Evolutionary conservation across 208 protist genomes (phyloP).

Genomic region (Sergeia podlipaevii): DNA sequence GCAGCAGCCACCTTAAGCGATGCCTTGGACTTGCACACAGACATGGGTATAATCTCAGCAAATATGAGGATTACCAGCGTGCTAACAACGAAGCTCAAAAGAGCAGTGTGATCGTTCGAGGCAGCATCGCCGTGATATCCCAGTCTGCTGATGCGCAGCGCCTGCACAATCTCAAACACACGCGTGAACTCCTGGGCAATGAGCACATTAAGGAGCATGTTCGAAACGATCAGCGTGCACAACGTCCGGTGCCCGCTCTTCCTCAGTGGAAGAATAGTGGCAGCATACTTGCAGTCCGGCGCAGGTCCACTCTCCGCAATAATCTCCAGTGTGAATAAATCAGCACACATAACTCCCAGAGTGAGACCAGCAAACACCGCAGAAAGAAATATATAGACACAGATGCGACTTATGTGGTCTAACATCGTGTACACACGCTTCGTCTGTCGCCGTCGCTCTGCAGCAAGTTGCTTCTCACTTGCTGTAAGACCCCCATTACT

Average conservation of each 20-base stretch:
- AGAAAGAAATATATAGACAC: slow-evolving; percentile 68
- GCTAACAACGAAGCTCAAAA: slow-evolving; percentile 69
- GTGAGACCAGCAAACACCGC: slow-evolving; percentile 87
- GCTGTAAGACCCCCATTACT: neutral
- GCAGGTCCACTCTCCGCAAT: slow-evolving; percentile 79
- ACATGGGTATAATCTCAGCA: slow-evolving; percentile 85
- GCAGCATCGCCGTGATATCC: slow-evolving; percentile 6
- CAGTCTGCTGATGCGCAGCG: slow-evolving; percentile 19
- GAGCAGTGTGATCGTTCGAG: slow-evolving; percentile 16
- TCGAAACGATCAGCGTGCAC: slow-evolving; percentile 83
- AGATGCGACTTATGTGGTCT: slow-evolving; percentile 45
- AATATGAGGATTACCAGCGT: slow-evolving; percentile 83
- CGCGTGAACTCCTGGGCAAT: slow-evolving; percentile 74
- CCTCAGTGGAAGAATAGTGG: slow-evolving; percentile 69
- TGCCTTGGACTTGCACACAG: slow-evolving; percentile 87
- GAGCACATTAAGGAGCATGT: slow-evolving; percentile 87
- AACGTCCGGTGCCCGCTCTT: slow-evolving; percentile 79
- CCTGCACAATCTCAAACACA: slow-evolving; percentile 48
- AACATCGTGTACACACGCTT: slow-evolving; percentile 63
- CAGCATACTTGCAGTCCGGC: slow-evolving; percentile 77
- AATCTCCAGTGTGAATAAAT: slow-evolving; percentile 84
- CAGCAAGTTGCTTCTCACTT: neutral
- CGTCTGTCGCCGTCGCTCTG: slow-evolving; percentile 25
- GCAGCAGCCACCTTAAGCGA: slow-evolving; percentile 76
- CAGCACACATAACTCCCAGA: slow-evolving; percentile 87